A percentile compares a stretch with the other conserved stretches of the same genome.
Conservation (phyloP, 441 rosid genomes). For the Eruca vesicaria region DNA sequence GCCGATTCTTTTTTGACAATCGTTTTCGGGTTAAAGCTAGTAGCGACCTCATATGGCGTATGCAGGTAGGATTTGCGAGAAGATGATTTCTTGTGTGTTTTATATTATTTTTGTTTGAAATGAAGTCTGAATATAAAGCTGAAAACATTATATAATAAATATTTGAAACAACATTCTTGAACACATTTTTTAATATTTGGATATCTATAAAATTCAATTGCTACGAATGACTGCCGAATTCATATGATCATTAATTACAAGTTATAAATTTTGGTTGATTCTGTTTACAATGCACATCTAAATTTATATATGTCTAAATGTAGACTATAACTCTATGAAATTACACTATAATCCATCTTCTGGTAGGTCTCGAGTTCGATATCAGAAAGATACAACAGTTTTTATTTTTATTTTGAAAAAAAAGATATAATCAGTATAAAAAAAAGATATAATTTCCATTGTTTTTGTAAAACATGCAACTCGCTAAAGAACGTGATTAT, state of each 20-base stretch:
- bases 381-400: neutral
- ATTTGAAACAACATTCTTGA: neutral
- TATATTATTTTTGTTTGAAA: neutral
- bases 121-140: neutral
- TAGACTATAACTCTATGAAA: neutral
- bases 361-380: neutral
- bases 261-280: neutral
- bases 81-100: neutral
- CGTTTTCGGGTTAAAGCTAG: slow-evolving; percentile 51
- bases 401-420: too few species aligned
- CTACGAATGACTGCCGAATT: neutral
- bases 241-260: neutral
- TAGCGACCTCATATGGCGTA: slow-evolving; percentile 61
- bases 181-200: neutral
- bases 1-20: slow-evolving; percentile 40
- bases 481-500: slow-evolving; percentile 31
- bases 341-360: neutral
- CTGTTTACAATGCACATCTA: neutral
- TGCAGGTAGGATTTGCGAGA: slow-evolving; percentile 37
- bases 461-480: neutral
- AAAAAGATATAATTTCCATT: neutral
- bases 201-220: neutral
- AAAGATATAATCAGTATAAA: too few species aligned
- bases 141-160: neutral
- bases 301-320: neutral